Base-by-base conservation (phyloP, 73 alveolate species). In the Vitrella brassicaformis region DNA sequence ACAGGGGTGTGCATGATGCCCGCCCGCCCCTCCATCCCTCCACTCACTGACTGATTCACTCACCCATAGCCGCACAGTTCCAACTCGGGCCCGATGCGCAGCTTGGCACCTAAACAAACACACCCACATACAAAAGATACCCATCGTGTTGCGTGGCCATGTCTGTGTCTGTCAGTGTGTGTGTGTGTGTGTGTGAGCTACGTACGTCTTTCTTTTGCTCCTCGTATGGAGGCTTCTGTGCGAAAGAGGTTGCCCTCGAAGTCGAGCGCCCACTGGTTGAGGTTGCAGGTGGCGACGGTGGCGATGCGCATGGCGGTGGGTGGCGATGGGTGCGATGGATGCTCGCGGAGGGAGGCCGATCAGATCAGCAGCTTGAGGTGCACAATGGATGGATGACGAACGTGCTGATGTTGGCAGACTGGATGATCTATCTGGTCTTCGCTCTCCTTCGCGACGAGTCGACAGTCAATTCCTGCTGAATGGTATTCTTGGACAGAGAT, bases 251-350 rank as follows among this genome's bases (percentile, higher is more conserved):
- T 93, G 81, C 91, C 86, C 65, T 72, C 87, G 85, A 93, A 93
- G 73, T 93, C 95, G 91, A 90, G 78, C 31, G 94, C 91, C 96
- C 96, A 90, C 31, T 87, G 85, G 81, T 90, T 90, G 73, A 88
- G 68, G 70, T 81, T 71, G 88, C 90, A 88, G 27, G 90, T 76
- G 27, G 94, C 94, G 45, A 87, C 80, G 31, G 85, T 80, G n/a
- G n/a, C n/a, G n/a, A n/a, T n/a, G n/a, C n/a, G n/a, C n/a, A n/a
- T n/a, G n/a, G n/a, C n/a, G n/a, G n/a, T n/a, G n/a, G n/a, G n/a
- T n/a, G n/a, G n/a, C n/a, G n/a, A n/a, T n/a, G n/a, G n/a, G n/a
- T n/a, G n/a, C n/a, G n/a, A n/a, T n/a, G n/a, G n/a, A n/a, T n/a
- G n/a, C n/a, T n/a, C n/a, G n/a, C n/a, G n/a, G n/a, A n/a, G n/a